Evolutionary conservation across 208 protist genomes (phyloP), one percentile per base, ranked within the genome.

Genomic region (Trypanosoma cruzi): DNA sequence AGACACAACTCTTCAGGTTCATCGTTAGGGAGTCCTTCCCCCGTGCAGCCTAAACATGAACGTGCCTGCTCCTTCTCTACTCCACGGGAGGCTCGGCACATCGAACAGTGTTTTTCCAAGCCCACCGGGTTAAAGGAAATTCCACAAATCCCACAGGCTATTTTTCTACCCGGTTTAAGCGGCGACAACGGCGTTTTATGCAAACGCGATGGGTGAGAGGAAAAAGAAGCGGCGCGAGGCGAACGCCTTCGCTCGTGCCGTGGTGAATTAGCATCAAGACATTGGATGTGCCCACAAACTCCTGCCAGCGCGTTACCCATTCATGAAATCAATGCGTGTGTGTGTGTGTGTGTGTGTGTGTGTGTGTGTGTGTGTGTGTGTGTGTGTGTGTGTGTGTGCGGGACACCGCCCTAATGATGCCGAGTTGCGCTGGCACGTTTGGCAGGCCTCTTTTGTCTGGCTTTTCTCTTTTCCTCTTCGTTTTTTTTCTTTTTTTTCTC

Each of bases 1-100:
- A 94, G 64, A 52, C 92, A 97, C 18, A 84, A 65, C 49, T 88
- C 82, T 32, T 93, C 82, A 66, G 69, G 6, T 36, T 94, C 82
- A 62, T 26, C 28, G 29, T n/a, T n/a, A 6, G 22, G 16, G 68
- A 13, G 3, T 42, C 55, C 57, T 48, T 46, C 56, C 37, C 24
- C 4, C 14, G 20, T 31, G 29, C 1, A 31, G 4, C 0, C 31
- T 37, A 54, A 14, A 31, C 37, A 31, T n/a, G 20, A 32, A 67
- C 62, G 18, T 69, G 68, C 20, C 55, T 26, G 37, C 68, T 56
- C 28, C 60, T 77, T 52, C 2, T 53, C 28, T n/a, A 31, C 63
- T n/a, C 75, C 58, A 24, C 79, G 56, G 22, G 82, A 81, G n/a
- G 60, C 65, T 1, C 80, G 60, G 75, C 89, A 95, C 0, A 44